Percentiles rank a stretch among this genome's conserved stretches.
These are phyloP conservation scores for Nitzschia sp. DNA, from an alignment of 108 stramenopile genomes.

Conservation along the genomic window DNA sequence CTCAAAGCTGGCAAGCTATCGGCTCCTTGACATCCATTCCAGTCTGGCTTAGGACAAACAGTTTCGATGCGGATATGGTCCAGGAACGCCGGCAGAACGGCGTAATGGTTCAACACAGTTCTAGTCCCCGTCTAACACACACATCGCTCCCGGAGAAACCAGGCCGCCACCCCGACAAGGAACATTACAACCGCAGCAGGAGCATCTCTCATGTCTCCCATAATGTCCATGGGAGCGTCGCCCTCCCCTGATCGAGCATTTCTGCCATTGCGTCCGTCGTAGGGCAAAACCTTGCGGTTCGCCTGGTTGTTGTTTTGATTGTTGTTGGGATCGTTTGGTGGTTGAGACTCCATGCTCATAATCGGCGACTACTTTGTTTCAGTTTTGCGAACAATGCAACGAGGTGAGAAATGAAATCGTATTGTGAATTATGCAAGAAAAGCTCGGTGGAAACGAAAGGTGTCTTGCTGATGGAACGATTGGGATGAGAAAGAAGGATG, in stretches of 20 bases:
- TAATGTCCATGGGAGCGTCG: slow-evolving; percentile 65
- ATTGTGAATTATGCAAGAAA: too few relatives aligned
- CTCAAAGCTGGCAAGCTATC: too few relatives aligned
- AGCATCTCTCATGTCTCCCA: slow-evolving; percentile 76
- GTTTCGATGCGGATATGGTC: too few relatives aligned
- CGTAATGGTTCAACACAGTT: too few relatives aligned
- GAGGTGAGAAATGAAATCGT: neutral
- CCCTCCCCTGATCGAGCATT: slow-evolving; percentile 28
- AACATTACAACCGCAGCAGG: slow-evolving; percentile 84
- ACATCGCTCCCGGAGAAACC: slow-evolving; percentile 82
- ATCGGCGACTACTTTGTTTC: too few relatives aligned
- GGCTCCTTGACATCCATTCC: too few relatives aligned
- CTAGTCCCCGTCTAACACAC: slow-evolving; percentile 70
- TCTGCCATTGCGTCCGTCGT: slow-evolving; percentile 31
- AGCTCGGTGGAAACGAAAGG: too few relatives aligned
- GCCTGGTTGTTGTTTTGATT: slow-evolving; percentile 37
- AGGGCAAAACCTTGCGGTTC: slow-evolving; percentile 54
- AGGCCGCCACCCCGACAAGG: slow-evolving; percentile 72
- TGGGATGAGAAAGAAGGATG: too few relatives aligned
- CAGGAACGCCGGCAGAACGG: too few relatives aligned
- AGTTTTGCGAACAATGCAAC: too few relatives aligned
- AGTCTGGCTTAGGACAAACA: too few relatives aligned
- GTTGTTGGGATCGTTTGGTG: slow-evolving; percentile 84
- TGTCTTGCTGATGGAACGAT: too few relatives aligned
- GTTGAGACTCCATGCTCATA: slow-evolving; percentile 65